Conservation (phyloP, 1,139 yeast species). For the Kodamaea arcana region DNA sequence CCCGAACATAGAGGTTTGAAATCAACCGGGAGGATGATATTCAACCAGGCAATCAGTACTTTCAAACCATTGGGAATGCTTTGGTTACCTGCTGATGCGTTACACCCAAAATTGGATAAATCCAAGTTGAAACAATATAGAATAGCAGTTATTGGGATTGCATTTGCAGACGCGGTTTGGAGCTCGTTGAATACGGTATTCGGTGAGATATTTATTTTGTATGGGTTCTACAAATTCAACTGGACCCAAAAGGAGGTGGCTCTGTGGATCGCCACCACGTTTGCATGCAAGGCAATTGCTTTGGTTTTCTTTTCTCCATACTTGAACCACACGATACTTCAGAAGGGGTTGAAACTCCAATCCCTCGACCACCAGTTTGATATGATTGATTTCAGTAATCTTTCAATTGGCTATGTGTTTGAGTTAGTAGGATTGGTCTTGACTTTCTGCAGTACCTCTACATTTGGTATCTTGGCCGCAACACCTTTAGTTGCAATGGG, state of each 20-base stretch:
- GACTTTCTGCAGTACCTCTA: constrained; percentile 5
- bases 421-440: constrained; percentile 43
- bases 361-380: constrained; percentile 46
- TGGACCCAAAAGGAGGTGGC: constrained; percentile 63
- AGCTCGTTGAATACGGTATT: constrained; percentile 27
- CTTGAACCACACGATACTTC: constrained; percentile 24
- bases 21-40: too few species aligned
- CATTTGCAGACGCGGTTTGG: constrained; percentile 44
- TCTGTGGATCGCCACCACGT: constrained; percentile 50
- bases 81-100: constrained; percentile 33
- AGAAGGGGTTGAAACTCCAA: constrained; percentile 25
- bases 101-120: constrained; percentile 12
- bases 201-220: constrained; percentile 50
- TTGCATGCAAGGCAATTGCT: constrained; percentile 38
- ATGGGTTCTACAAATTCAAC: constrained; percentile 51
- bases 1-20: too few species aligned
- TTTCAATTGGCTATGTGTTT: constrained; percentile 22
- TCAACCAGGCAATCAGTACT: constrained; percentile 19
- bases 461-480: constrained; percentile 5
- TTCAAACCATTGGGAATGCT: constrained; percentile 46
- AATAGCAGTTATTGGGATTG: constrained; percentile 38
- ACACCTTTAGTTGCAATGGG: constrained; percentile 43
- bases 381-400: constrained; percentile 45
- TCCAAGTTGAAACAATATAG: constrained; percentile 17
- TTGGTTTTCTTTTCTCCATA: constrained; percentile 33